A percentile compares a stretch with the other conserved stretches of the same genome.
Evolutionary conservation across 23 red algal species (phyloP).

Genomic region (Chondrus crispus): DNA sequence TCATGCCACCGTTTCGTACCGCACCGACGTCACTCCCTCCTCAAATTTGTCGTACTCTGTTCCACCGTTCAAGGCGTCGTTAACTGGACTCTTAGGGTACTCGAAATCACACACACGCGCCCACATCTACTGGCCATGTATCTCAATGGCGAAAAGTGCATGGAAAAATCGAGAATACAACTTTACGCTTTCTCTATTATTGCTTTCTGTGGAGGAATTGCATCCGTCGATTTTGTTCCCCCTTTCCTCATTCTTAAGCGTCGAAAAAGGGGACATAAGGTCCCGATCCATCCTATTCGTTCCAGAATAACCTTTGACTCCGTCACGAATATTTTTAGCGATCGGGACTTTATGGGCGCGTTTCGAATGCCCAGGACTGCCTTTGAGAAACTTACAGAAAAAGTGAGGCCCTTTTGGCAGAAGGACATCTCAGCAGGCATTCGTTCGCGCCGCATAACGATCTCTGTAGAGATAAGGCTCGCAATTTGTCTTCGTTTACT

Average conservation of each 20-base stretch:
- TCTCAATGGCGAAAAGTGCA: too few relatives aligned
- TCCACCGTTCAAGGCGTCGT: too few relatives aligned
- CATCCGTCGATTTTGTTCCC: too few relatives aligned
- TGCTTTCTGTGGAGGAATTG: too few relatives aligned
- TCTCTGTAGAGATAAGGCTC: not conserved
- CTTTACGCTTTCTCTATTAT: too few relatives aligned
- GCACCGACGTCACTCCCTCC: too few relatives aligned
- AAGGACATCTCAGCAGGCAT: constrained; percentile 1
- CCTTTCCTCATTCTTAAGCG: not conserved
- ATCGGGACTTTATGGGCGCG: not conserved
- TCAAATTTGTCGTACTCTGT: too few relatives aligned
- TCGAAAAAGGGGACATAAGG: not conserved
- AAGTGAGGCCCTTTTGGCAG: not conserved
- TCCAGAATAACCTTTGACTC: not conserved
- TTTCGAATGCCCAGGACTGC: not conserved
- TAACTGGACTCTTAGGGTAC: too few relatives aligned
- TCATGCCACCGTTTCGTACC: too few relatives aligned
- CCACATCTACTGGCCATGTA: too few relatives aligned
- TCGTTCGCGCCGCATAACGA: not conserved
- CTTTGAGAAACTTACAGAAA: not conserved
- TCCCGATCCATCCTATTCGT: not conserved
- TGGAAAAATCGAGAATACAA: too few relatives aligned
- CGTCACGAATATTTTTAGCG: not conserved
- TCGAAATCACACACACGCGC: too few relatives aligned
- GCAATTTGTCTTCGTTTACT: not conserved